phyloP scores from a whole-genome alignment of 2,329 filamentous ascomycete species.

The Aureobasidium lini region DNA sequence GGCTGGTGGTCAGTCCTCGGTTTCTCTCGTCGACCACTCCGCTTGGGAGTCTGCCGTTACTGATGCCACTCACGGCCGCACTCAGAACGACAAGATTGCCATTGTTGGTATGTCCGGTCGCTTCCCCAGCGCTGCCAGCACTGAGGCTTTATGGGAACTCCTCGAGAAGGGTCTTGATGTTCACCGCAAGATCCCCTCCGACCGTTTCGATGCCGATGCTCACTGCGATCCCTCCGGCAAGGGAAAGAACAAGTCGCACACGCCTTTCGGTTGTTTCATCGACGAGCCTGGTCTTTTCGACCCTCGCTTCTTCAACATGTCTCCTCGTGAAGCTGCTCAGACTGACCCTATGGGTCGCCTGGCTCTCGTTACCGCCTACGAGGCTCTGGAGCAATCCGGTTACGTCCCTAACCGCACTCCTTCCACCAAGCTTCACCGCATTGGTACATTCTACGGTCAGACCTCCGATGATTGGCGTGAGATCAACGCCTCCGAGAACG shows the following conservation, averaged over 20 bases:
- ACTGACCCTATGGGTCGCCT: slow-evolving; percentile 77
- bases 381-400: slow-evolving; percentile 74
- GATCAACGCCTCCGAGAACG: slow-evolving; percentile 63
- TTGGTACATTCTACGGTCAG: slow-evolving; percentile 68
- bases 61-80: slow-evolving; percentile 33
- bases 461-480: slow-evolving; percentile 73
- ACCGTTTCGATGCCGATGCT: slow-evolving; percentile 66
- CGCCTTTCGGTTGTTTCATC: slow-evolving; percentile 68
- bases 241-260: slow-evolving; percentile 67
- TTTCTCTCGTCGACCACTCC: slow-evolving; percentile 38
- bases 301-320: slow-evolving; percentile 83
- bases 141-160: slow-evolving; percentile 68
- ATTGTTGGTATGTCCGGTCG: slow-evolving; percentile 78
- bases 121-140: slow-evolving; percentile 64
- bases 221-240: slow-evolving; percentile 68
- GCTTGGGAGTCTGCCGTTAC: slow-evolving; percentile 32
- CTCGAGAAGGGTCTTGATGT: slow-evolving; percentile 69
- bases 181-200: slow-evolving; percentile 57
- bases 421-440: slow-evolving; percentile 55
- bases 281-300: slow-evolving; percentile 72
- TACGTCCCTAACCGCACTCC: slow-evolving; percentile 66
- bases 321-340: slow-evolving; percentile 69
- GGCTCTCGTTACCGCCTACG: slow-evolving; percentile 68
- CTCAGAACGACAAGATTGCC: slow-evolving; percentile 63
- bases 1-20: slow-evolving; percentile 39